phyloP scores from a whole-genome alignment of 2,329 filamentous ascomycete genomes.

The Pleoardoris graminearum region DNA sequence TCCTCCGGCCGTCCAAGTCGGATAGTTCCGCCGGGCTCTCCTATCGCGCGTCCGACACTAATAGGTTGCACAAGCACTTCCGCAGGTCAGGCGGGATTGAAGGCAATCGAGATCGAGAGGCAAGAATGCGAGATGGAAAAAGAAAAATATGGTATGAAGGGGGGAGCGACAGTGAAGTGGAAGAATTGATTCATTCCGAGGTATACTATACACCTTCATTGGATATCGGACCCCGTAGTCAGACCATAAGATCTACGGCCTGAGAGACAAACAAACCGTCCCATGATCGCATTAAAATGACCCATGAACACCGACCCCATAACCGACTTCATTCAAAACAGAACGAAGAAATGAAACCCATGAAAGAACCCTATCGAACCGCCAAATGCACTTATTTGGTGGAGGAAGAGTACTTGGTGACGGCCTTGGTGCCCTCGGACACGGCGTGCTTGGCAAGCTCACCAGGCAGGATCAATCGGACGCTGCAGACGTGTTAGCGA shows the following conservation, averaged over 20 bases:
- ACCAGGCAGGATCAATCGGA: constrained; percentile 95
- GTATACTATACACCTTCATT: constrained; percentile 49
- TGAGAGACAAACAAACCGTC: constrained; percentile 50
- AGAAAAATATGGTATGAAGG: background rate
- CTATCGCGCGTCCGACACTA: too few relatives aligned
- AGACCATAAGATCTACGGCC: constrained; percentile 43
- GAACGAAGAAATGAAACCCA: constrained; percentile 57
- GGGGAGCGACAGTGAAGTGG: constrained; percentile 33
- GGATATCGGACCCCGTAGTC: constrained; percentile 43
- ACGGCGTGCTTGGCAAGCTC: constrained; percentile 99
- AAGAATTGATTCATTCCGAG: constrained; percentile 48
- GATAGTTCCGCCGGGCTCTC: too few relatives aligned
- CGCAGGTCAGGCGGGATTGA: too few relatives aligned
- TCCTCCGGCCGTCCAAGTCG: too few relatives aligned
- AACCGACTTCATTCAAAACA: constrained; percentile 45
- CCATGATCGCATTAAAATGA: constrained; percentile 58
- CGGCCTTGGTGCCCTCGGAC: constrained; percentile 98
- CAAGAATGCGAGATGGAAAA: background rate
- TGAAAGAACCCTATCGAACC: constrained; percentile 49
- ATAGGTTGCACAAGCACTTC: too few relatives aligned
- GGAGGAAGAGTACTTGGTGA: constrained; percentile 99
- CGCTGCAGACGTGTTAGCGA: constrained; percentile 53
- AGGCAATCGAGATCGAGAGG: too few relatives aligned
- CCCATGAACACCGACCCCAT: constrained; percentile 50
- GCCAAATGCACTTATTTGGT: constrained; percentile 78